Evolutionary conservation across 306 rosid genomes (phyloP), one percentile per base, ranked within the genome.

Genomic region (Mimosa pudica): DNA sequence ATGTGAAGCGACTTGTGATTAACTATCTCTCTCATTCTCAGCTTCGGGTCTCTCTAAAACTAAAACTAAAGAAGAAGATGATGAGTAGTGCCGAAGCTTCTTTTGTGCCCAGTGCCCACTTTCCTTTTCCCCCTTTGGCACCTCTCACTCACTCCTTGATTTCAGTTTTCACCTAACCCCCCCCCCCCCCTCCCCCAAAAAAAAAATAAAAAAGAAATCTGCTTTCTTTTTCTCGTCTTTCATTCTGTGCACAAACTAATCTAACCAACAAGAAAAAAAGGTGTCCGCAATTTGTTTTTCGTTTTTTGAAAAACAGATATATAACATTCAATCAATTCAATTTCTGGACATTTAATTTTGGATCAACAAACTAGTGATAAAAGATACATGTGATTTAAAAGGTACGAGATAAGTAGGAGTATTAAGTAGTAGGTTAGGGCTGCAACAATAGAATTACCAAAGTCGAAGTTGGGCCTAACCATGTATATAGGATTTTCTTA

Each of bases 71-170:
- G 79, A 45, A 44, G 38, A 45, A 7, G 63, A 57, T 7, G 32
- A 57, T n/a, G 17, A 20, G 18, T 67, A 67, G 52, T 72, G 48
- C 76, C 81, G 90, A 87, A 82, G 90, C 88, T 84, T 87, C 86
- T 87, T 87, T 79, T 81, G 84, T 71, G 49, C 74, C 84, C 77
- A 54, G 84, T 71, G 49, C 74, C 84, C 77, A 54, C 33, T 32
- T 2, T 54, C 36, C 35, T 38, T 35, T 35, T 68, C 33, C 17
- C 72, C 13, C 13, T 32, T 58, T 54, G 18, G 13, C 65, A 51
- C 18, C 47, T 16, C 54, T 18, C 5, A 36, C 12, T 66, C 48
- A 2, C 58, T 54, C 52, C 33, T 68, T 17, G 17, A 61, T 75
- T 41, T 20, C 73, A 48, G 51, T 74, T 60, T 36, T n/a, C 49